phyloP scores from a whole-genome alignment of 192 early-diverging fungal species.

The Coemansia asiatica region DNA sequence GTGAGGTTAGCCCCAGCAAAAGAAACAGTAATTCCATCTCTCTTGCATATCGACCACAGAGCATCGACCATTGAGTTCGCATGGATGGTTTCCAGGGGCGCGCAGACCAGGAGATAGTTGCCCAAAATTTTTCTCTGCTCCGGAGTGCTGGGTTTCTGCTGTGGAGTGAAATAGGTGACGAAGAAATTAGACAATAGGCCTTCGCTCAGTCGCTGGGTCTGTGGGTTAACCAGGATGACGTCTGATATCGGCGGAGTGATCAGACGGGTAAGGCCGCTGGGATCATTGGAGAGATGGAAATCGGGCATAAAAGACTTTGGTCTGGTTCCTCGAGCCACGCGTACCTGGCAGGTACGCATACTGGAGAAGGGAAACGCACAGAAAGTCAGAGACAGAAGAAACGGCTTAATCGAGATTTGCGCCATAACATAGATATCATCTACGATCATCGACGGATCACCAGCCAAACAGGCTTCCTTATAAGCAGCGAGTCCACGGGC shows the following conservation, averaged over 20 bases:
- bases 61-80: conserved; percentile 12
- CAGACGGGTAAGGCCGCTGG: conserved; percentile 24
- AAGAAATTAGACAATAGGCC: conserved; percentile 39
- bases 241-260: conserved; percentile 33
- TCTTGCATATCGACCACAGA: conserved; percentile 24
- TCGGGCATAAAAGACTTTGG: conserved; percentile 32
- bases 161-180: conserved; percentile 12
- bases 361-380: conserved; percentile 35
- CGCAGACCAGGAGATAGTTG: conserved; percentile 30
- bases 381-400: conserved; percentile 20
- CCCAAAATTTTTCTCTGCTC: conserved; percentile 9
- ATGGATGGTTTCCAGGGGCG: conserved; percentile 28
- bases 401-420: conserved; percentile 28
- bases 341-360: conserved; percentile 39
- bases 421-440: conserved; percentile 39
- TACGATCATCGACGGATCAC: conserved; percentile 26
- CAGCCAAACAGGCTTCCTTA: conserved; percentile 8
- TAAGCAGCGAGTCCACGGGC: conserved; percentile 18
- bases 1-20: conserved; percentile 26
- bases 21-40: conserved; percentile 26
- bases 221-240: conserved; percentile 27
- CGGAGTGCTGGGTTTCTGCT: background rate
- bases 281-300: conserved; percentile 32
- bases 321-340: conserved; percentile 25
- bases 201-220: conserved; percentile 31